Base-by-base conservation (phyloP, 345 rosid genomes). In the Acer yangbiense region DNA sequence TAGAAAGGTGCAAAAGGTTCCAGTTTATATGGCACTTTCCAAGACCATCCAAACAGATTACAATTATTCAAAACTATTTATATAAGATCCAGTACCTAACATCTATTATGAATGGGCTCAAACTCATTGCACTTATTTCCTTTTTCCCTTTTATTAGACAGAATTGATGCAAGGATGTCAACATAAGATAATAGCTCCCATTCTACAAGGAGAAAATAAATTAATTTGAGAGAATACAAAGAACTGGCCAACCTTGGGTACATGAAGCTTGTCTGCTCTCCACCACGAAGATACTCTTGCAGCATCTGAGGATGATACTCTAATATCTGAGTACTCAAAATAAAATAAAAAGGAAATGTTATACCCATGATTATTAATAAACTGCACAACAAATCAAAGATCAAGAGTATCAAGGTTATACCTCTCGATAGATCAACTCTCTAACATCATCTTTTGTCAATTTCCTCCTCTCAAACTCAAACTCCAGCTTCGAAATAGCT, bases 301-400 rank as follows among this genome's bases (percentile, higher is more conserved):
- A 95, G 88, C 99, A 95, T 93, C 79, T 92, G 96, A 43, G 99
- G 99, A 88, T 95, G 99, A 83, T 95, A 95, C 81, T 95, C 99
- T 77, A 95, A 79, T 81, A 93, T 95, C 98, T 95, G 90, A 79
- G 71, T 62, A 72, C 64, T 82, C 63, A 71, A 71, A 85, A 68
- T 54, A 63, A 44, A 4, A 43, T 43, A 57, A 85, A 68, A 46
- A 58, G 63, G 54, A 21, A 48, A 54, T 79, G 44, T 76, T 54
- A 71, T 12, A 39, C 60, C 18, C 68, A 66, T 8, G 68, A 18
- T 46, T 57, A 58, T 61, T 63, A 21, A 17, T 50, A 64, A 79
- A 63, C 27, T 3, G 23, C 67, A 79, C 6, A 78, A 20, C 1
- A 50, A 23, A 71, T 58, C 27, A 81, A 54, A 69, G 78, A 76